Evolutionary conservation across 805 yeast species (phyloP).

Genomic region (Candida lessepsii): DNA sequence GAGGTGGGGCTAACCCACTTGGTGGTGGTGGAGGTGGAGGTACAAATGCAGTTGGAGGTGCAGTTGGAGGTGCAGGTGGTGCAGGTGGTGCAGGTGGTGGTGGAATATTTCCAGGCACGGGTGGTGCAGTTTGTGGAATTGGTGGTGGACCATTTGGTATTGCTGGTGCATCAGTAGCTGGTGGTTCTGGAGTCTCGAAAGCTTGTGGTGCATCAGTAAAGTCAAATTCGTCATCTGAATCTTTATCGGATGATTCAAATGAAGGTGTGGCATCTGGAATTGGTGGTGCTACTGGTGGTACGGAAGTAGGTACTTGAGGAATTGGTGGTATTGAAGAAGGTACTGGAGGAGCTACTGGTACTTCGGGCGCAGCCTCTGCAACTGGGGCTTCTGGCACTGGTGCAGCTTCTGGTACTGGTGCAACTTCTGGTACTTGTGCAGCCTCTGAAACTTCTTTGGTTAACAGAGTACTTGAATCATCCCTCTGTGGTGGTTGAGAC

Average conservation of each 20-base stretch:
- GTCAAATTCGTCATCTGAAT: slow-evolving; percentile 5
- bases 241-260: slow-evolving; percentile 3
- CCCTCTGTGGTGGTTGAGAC: slow-evolving; percentile 35
- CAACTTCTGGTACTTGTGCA: slow-evolving; percentile 6
- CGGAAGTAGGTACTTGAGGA: background rate
- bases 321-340: background rate
- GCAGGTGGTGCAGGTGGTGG: slow-evolving; percentile 20
- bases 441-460: background rate
- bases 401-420: slow-evolving; percentile 4
- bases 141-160: slow-evolving; percentile 17
- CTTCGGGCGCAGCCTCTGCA: slow-evolving; percentile 3
- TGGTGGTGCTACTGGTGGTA: slow-evolving; percentile 1
- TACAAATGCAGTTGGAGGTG: slow-evolving; percentile 22
- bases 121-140: slow-evolving; percentile 20
- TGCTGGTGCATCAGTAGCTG: slow-evolving; percentile 12
- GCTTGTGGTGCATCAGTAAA: slow-evolving; percentile 10
- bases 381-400: slow-evolving; percentile 12
- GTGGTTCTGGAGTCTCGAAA: slow-evolving; percentile 4
- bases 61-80: slow-evolving; percentile 25
- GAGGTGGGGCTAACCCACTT: slow-evolving; percentile 19
- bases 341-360: slow-evolving; percentile 2
- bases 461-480: slow-evolving; percentile 11
- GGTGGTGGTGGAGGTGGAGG: slow-evolving; percentile 24
- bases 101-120: slow-evolving; percentile 25
- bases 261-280: background rate